Evolutionary conservation across 1,284 basidiomycete species (phyloP).

Genomic region (Tilletiopsis washingtonensis): DNA sequence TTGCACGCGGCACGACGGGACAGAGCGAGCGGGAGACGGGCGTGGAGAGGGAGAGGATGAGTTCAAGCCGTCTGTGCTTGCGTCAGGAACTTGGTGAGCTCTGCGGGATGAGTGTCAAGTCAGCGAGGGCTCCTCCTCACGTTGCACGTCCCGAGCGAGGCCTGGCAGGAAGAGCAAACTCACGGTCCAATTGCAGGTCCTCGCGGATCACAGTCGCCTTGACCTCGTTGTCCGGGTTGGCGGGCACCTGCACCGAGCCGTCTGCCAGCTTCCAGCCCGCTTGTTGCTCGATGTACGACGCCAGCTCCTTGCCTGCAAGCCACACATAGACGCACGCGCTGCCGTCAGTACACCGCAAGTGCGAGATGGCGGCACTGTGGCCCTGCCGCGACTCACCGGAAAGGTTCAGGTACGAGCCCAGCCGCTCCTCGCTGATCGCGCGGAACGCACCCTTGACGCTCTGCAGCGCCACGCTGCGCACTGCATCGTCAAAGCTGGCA

Average conservation of each 20-base stretch:
- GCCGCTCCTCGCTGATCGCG: slow-evolving; percentile 61
- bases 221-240: slow-evolving; percentile 62
- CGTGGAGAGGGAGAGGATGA: too few relatives aligned
- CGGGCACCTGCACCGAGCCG: slow-evolving; percentile 63
- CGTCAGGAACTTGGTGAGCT: slow-evolving; percentile 33
- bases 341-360: too few relatives aligned
- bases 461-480: slow-evolving; percentile 66
- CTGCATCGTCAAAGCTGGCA: slow-evolving; percentile 69
- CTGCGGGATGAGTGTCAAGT: neutral
- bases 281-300: slow-evolving; percentile 58
- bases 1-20: too few relatives aligned
- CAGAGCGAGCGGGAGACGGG: too few relatives aligned
- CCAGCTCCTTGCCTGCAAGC: slow-evolving; percentile 56
- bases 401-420: slow-evolving; percentile 67
- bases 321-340: slow-evolving; percentile 1
- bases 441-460: slow-evolving; percentile 72
- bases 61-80: slow-evolving; percentile 25
- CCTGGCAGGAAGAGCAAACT: slow-evolving; percentile 46
- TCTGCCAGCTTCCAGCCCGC: slow-evolving; percentile 68
- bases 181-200: slow-evolving; percentile 77
- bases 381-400: slow-evolving; percentile 52
- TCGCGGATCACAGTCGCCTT: slow-evolving; percentile 89
- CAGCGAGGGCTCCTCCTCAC: neutral
- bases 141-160: neutral
- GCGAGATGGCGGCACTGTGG: too few relatives aligned